Percentiles rank a stretch among this genome's conserved stretches.
Conservation (phyloP, 2,329 filamentous ascomycete genomes). For the Diaporthe citri region DNA sequence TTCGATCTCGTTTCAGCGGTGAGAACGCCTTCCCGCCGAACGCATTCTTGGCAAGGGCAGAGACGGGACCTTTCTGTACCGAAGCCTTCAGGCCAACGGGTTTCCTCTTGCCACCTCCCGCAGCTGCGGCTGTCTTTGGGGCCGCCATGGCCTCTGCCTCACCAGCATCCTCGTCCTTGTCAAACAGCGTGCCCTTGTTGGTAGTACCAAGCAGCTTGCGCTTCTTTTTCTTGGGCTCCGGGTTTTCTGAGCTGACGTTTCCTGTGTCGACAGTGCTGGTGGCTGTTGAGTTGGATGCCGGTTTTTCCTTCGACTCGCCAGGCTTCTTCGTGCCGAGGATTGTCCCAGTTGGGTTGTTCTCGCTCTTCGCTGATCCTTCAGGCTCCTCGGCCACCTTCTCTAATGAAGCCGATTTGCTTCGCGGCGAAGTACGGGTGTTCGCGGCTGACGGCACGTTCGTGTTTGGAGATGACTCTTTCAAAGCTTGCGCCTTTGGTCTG, state of each 20-base stretch:
- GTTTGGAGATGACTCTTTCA: slow-evolving; percentile 60
- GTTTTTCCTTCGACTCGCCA: slow-evolving; percentile 46
- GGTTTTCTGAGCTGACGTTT: slow-evolving; percentile 41
- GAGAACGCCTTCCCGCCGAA: slow-evolving; percentile 73
- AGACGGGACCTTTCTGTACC: slow-evolving; percentile 36
- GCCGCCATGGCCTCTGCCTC: slow-evolving; percentile 52
- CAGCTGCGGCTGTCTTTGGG: slow-evolving; percentile 20
- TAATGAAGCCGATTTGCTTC: slow-evolving; percentile 46
- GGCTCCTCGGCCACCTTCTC: slow-evolving; percentile 57
- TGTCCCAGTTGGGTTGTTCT: slow-evolving; percentile 49
- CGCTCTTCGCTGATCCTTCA: slow-evolving; percentile 46
- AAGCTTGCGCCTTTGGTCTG: slow-evolving; percentile 57
- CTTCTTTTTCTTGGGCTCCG: slow-evolving; percentile 74
- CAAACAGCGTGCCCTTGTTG: slow-evolving; percentile 78
- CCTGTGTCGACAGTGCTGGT: slow-evolving; percentile 23
- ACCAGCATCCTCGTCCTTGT: slow-evolving; percentile 72
- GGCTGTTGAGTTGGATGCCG: slow-evolving; percentile 26
- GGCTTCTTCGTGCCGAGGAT: slow-evolving; percentile 50
- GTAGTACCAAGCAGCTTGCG: slow-evolving; percentile 76
- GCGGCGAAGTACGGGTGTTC: slow-evolving; percentile 45
- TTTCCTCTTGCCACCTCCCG: slow-evolving; percentile 43
- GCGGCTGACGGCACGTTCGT: slow-evolving; percentile 56
- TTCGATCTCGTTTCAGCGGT: slow-evolving; percentile 78
- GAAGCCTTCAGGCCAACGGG: slow-evolving; percentile 41
- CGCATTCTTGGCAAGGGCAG: slow-evolving; percentile 54